Base-by-base conservation (phyloP, 768 basidiomycete genomes). In the Clavulina sp. region DNA sequence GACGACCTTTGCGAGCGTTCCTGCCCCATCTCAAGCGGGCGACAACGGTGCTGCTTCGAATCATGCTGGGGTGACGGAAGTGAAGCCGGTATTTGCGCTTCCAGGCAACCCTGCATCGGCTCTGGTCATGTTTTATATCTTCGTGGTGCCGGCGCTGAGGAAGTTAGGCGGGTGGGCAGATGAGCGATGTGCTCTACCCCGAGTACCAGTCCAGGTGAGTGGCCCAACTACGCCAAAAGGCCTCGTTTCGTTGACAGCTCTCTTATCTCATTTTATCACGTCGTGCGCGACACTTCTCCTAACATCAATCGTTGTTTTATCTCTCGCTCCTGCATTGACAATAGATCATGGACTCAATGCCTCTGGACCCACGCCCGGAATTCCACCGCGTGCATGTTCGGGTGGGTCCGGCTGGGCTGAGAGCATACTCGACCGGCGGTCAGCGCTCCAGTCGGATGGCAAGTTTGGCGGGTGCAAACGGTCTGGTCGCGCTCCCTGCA, bases 51-150 rank as follows among this genome's bases (percentile, higher is more conserved):
- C 56, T 4, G 59, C 54, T 5, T 60, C 62, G n/a, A n/a, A n/a
- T n/a, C n/a, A n/a, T n/a, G n/a, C n/a, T n/a, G n/a, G n/a, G n/a
- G 43, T 46, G 13, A 19, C 9, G 34, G 26, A 46, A 9, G 13
- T 24, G 29, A 85, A 81, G 57, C 78, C 79, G 3, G 59, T 86
- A 7, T 92, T 93, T 59, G 86, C 84, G 0, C 73, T 93, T 1
- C 88, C 88, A 0, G 88, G 88, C 1, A 91, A 92, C 62, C 88
- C 88, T 0, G 88, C 88, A 0, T 80, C 80, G 3, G 88, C 88
- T 16, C 70, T 93, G 19, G 86, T 89, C 9, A 86, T 78, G 4
- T 89, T 89, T 65, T 73, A 85, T 58, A 62, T 89, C 2, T 89
- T 89, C 60, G 86, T 88, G 18, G 62, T 91, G 0, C 88, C 88